Percentiles rank a stretch among this genome's conserved stretches.
phyloP scores from a whole-genome alignment of 2,329 filamentous ascomycete genomes.

The Aureobasidium musti region DNA sequence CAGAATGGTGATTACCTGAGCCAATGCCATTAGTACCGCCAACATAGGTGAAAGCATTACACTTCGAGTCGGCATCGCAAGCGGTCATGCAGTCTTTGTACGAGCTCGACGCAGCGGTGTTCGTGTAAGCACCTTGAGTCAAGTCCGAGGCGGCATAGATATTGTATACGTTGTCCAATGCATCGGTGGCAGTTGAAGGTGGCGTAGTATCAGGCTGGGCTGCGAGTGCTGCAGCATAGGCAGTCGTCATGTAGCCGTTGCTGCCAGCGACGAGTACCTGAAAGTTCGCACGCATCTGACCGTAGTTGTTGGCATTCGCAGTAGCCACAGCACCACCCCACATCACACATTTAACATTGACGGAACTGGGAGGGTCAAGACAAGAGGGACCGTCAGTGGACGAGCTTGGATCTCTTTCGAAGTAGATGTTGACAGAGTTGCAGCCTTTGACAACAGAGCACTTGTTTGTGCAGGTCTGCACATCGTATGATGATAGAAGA shows the following conservation, averaged over 20 bases:
- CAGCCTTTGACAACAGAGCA: conserved; percentile 30
- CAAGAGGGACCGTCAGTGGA: conserved; percentile 31
- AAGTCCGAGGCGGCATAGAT: conserved; percentile 27
- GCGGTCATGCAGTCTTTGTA: conserved; percentile 30
- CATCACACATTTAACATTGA: conserved; percentile 39
- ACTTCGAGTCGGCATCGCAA: conserved; percentile 28
- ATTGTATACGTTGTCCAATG: conserved; percentile 21
- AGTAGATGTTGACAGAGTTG: conserved; percentile 33
- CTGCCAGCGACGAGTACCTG: conserved; percentile 31
- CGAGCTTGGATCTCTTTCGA: conserved; percentile 29
- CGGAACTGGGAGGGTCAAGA: conserved; percentile 33
- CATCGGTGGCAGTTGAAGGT: conserved; percentile 27
- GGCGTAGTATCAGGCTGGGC: conserved; percentile 19
- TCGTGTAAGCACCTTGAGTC: conserved; percentile 26
- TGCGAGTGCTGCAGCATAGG: conserved; percentile 32
- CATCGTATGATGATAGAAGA: conserved; percentile 27
- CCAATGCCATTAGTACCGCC: conserved; percentile 27
- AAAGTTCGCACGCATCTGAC: conserved; percentile 34
- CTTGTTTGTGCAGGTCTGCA: conserved; percentile 20
- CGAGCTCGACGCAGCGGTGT: conserved; percentile 18
- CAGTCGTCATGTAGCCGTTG: conserved; percentile 27
- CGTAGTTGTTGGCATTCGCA: conserved; percentile 36
- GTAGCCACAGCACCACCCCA: conserved; percentile 36
- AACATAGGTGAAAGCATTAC: conserved; percentile 31
- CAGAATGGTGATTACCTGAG: too few relatives aligned